Evolutionary conservation across 225 moss, liverwort and hornwort species (phyloP), one percentile per base, ranked within the genome.

Genomic region (Antitrichia curtipendula): DNA sequence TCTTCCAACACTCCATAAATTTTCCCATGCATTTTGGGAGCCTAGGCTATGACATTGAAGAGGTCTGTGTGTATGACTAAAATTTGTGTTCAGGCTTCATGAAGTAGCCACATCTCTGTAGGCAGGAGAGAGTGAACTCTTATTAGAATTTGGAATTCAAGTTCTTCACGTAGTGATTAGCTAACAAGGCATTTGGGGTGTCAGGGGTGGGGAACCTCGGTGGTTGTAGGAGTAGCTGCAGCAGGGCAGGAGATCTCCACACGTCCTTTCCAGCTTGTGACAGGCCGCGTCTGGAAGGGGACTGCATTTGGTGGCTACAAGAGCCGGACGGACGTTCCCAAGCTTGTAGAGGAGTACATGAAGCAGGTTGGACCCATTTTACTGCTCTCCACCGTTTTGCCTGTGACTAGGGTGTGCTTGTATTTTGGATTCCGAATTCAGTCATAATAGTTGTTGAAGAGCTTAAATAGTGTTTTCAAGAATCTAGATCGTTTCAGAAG

Each of bases 251-350:
- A 98, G 64, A 94, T 98, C 24, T 97, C 94, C 20, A 97, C 98
- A 17, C 95, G 98, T 49, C 98, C 98, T 62, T 98, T 98, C 85
- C 94, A 94, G 88, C 93, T 98, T 18, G 98, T 98, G 40, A 98
- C 98, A 36, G 97, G 98, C 31, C 96, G 98, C 64, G 93, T 95
- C 23, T 98, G 98, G 98, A 97, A 96, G 86, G 98, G 98, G 32
- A 98, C 96, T 81, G 98, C 97, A 25, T 98, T 97, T 54, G 97
- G 98, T 86, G 98, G 97, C 50, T 98, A 96, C 86, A 98, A 96
- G 89, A 97, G 98, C 72, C 94, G 98, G 47, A 93, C 94, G 24
- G 96, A 98, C 73, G 97, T 98, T 82, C 98, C 98, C 31, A 92
- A 93, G 85, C 95, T 98, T 70, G 98, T 98, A 6, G 95, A 97